phyloP scores from a whole-genome alignment of 164 flowering plant genomes.

The Saururus chinensis region DNA sequence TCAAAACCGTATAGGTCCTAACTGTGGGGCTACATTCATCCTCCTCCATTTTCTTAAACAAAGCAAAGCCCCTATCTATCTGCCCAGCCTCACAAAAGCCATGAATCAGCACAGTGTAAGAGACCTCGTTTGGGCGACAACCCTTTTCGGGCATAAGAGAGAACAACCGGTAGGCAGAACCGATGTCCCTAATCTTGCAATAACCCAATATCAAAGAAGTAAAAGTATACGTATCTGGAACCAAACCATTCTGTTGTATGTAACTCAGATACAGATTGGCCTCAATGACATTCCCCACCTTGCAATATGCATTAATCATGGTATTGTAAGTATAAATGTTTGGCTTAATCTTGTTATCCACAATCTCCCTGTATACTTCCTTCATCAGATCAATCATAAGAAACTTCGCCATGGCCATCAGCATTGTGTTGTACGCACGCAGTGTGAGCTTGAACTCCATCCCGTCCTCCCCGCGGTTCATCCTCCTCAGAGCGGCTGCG shows the following conservation, averaged over 20 bases:
- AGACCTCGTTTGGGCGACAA: constrained; percentile 53
- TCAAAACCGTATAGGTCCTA: constrained; percentile 61
- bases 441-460: constrained; percentile 30
- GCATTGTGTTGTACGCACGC: constrained; percentile 38
- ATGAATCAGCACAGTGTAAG: constrained; percentile 61
- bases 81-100: constrained; percentile 58
- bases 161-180: constrained; percentile 38
- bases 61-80: constrained; percentile 45
- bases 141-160: constrained; percentile 32
- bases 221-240: constrained; percentile 58
- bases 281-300: constrained; percentile 45
- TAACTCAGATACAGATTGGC: constrained; percentile 29
- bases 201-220: constrained; percentile 68
- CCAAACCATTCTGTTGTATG: constrained; percentile 48
- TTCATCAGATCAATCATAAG: constrained; percentile 51
- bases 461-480: constrained; percentile 21
- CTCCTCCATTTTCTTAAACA: constrained; percentile 48
- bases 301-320: constrained; percentile 65
- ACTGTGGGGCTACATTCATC: constrained; percentile 56
- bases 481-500: constrained; percentile 21
- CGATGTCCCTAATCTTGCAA: constrained; percentile 55
- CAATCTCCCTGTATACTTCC: constrained; percentile 39
- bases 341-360: constrained; percentile 36
- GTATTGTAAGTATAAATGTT: constrained; percentile 59
- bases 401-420: constrained; percentile 49